A percentile compares a stretch with the other conserved stretches of the same genome.
phyloP scores from a whole-genome alignment of 176 grass and related monocot species.

The Tillandsia leiboldiana region DNA sequence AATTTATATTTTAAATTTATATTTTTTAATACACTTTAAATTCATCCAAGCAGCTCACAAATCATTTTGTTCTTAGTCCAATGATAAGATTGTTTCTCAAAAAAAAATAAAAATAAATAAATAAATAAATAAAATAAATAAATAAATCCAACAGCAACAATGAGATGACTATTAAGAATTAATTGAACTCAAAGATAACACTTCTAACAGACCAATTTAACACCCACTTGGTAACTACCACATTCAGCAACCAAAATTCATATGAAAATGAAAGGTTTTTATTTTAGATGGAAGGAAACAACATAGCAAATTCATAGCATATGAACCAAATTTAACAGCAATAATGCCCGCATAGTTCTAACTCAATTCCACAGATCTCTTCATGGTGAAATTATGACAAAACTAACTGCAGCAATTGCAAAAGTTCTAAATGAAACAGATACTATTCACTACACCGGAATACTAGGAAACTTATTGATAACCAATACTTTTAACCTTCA shows the following conservation, averaged over 20 bases:
- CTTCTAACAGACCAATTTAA: neutral
- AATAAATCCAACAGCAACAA: too few species aligned
- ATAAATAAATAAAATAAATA: too few species aligned
- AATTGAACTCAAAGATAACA: neutral
- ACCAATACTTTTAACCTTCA: neutral
- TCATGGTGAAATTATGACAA: neutral
- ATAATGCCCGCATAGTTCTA: neutral
- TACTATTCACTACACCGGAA: neutral
- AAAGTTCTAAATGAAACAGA: neutral
- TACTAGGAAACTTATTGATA: neutral
- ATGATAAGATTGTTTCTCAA: too few species aligned
- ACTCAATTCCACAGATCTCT: neutral
- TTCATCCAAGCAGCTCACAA: too few species aligned
- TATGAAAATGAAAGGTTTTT: neutral
- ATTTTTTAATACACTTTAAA: too few species aligned
- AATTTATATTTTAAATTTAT: too few species aligned
- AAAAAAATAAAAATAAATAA: too few species aligned
- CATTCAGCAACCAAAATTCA: neutral
- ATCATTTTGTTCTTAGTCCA: too few species aligned
- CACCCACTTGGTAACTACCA: neutral
- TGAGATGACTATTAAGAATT: neutral
- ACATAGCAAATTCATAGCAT: neutral
- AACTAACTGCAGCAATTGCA: neutral
- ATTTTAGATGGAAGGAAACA: neutral
- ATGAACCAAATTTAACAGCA: neutral